Conservation (phyloP, 192 early-diverging fungal genomes). For the Dissophora ornata region DNA sequence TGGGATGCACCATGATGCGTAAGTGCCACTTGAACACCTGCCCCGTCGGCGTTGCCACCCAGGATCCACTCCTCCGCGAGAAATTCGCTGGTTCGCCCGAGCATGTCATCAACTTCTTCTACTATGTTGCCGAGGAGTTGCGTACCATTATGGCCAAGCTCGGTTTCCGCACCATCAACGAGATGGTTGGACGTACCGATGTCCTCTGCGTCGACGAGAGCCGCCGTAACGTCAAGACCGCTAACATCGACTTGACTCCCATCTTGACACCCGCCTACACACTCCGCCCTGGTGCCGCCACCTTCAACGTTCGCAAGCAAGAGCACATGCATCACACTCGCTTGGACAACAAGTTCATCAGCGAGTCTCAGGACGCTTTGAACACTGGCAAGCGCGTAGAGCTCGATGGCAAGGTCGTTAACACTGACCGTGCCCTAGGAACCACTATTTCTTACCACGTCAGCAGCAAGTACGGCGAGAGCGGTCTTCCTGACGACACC, state of each 20-base stretch:
- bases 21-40: slow-evolving; percentile 94
- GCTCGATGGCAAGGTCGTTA: slow-evolving; percentile 77
- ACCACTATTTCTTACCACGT: slow-evolving; percentile 93
- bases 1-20: slow-evolving; percentile 97
- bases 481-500: slow-evolving; percentile 87
- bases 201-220: slow-evolving; percentile 81
- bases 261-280: slow-evolving; percentile 90
- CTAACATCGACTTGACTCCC: slow-evolving; percentile 84
- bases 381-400: slow-evolving; percentile 65
- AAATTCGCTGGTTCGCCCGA: slow-evolving; percentile 97
- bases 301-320: slow-evolving; percentile 84
- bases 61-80: slow-evolving; percentile 91
- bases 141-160: slow-evolving; percentile 94
- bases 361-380: slow-evolving; percentile 81
- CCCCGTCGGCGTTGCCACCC: slow-evolving; percentile 97
- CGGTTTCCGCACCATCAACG: slow-evolving; percentile 92
- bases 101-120: slow-evolving; percentile 98
- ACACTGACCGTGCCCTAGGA: slow-evolving; percentile 96
- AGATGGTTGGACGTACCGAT: slow-evolving; percentile 97
- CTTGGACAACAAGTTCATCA: slow-evolving; percentile 89
- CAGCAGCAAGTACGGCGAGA: slow-evolving; percentile 79
- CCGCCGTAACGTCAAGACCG: slow-evolving; percentile 84
- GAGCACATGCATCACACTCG: slow-evolving; percentile 89
- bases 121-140: slow-evolving; percentile 95
- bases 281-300: slow-evolving; percentile 90